Percentiles rank a stretch among this genome's conserved stretches.
phyloP scores from a whole-genome alignment of 331 rosid genomes.

The Erythrophleum ivorense region DNA sequence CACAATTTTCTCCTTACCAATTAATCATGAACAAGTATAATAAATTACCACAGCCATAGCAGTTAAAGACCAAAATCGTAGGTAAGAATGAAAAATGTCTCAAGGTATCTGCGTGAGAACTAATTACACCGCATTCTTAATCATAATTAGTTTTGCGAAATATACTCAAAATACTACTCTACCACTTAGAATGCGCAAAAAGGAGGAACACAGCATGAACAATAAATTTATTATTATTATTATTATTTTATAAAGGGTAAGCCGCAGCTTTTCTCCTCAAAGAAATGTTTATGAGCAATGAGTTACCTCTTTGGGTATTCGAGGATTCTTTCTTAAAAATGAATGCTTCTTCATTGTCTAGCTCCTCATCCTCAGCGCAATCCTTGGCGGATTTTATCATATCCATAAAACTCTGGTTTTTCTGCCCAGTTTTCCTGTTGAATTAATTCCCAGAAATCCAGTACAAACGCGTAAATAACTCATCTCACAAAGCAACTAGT shows the following conservation, averaged over 20 bases:
- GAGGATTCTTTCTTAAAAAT: conserved; percentile 71
- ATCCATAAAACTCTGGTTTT: conserved; percentile 83
- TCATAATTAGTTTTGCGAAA: background rate
- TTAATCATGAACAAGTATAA: background rate
- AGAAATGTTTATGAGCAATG: background rate
- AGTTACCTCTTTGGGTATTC: conserved; percentile 57
- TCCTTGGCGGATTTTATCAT: conserved; percentile 84
- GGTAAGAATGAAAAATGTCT: background rate
- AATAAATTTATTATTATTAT: too few species aligned
- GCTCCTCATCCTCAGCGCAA: conserved; percentile 65
- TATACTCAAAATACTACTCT: background rate
- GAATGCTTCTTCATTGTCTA: conserved; percentile 70
- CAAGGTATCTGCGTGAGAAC: background rate
- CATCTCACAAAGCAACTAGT: conserved; percentile 8
- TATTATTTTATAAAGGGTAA: background rate
- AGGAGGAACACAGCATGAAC: background rate
- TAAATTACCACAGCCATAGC: background rate
- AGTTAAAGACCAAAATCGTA: background rate
- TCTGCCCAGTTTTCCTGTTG: conserved; percentile 77
- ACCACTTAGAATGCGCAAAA: background rate
- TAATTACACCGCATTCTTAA: background rate
- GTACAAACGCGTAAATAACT: conserved; percentile 25
- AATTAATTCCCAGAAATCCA: conserved; percentile 44
- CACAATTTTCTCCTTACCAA: background rate
- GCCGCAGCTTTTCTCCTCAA: conserved; percentile 8